These are phyloP conservation scores for Sphaerosporella brunnea DNA, from an alignment of 495 filamentous ascomycete species.

Conservation along the genomic window DNA sequence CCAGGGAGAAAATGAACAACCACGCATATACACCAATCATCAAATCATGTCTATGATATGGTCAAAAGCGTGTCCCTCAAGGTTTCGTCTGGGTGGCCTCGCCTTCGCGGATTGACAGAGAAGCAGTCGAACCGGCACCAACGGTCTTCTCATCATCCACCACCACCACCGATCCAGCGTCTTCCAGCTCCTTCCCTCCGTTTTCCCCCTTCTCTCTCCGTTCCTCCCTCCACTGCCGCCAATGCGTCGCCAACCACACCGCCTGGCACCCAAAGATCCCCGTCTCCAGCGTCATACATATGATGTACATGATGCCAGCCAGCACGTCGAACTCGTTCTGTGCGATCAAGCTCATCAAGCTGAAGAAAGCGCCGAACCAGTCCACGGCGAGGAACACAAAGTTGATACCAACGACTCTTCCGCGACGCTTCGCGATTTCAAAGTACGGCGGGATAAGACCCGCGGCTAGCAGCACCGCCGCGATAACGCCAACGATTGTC, in stretches of 20 bases:
- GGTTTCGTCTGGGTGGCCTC: too few relatives aligned
- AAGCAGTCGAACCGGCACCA: too few relatives aligned
- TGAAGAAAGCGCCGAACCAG: conserved; percentile 55
- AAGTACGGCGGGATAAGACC: conserved; percentile 54
- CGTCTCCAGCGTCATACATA: conserved; percentile 47
- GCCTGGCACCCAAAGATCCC: conserved; percentile 50
- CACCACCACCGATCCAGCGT: too few relatives aligned
- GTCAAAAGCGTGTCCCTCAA: too few relatives aligned
- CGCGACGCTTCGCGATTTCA: conserved; percentile 53
- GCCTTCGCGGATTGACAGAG: too few relatives aligned
- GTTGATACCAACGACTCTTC: conserved; percentile 54
- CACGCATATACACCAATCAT: too few relatives aligned
- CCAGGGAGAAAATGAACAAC: too few relatives aligned
- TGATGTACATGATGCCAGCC: conserved; percentile 50
- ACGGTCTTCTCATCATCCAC: too few relatives aligned
- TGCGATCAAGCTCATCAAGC: conserved; percentile 52
- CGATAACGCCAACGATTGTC: conserved; percentile 44
- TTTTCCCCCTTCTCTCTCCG: too few relatives aligned
- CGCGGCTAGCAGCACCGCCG: conserved; percentile 39
- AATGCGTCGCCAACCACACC: conserved; percentile 44
- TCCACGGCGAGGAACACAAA: conserved; percentile 47
- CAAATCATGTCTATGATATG: too few relatives aligned
- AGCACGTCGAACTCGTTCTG: conserved; percentile 54
- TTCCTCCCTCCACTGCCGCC: too few relatives aligned
- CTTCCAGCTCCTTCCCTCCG: too few relatives aligned